Percentiles rank a stretch among this genome's conserved stretches.
Conservation (phyloP, 148 eudicot genomes). For the Chenopodium berlandieri region DNA sequence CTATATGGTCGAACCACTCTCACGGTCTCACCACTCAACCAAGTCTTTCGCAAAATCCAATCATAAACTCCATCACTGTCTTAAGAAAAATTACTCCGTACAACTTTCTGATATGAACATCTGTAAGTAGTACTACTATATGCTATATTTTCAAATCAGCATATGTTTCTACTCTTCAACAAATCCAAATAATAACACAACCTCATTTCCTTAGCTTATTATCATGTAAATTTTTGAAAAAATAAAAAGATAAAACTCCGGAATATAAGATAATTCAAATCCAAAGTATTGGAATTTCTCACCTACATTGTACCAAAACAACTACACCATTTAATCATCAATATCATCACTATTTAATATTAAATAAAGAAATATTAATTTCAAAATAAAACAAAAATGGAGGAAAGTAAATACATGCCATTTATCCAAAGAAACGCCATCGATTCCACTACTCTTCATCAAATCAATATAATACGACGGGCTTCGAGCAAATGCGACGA, state of each 20-base stretch:
- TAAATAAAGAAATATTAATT: neutral
- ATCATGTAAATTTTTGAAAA: neutral
- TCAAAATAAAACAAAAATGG: neutral
- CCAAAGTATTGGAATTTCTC: neutral
- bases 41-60: neutral
- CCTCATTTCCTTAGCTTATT: neutral
- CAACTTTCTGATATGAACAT: neutral
- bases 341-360: neutral
- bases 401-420: constrained; percentile 35
- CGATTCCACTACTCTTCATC: constrained; percentile 50
- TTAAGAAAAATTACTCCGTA: neutral
- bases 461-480: constrained; percentile 62
- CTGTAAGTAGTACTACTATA: neutral
- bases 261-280: neutral
- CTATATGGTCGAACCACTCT: neutral
- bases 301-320: neutral
- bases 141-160: neutral
- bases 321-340: neutral
- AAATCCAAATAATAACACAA: neutral
- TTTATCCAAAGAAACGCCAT: constrained; percentile 36
- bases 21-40: neutral
- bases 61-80: neutral
- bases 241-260: neutral
- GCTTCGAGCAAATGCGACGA: constrained; percentile 65
- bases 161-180: neutral